Evolutionary conservation across 2,329 filamentous ascomycete species (phyloP).

Genomic region (Neonectria hederae): DNA sequence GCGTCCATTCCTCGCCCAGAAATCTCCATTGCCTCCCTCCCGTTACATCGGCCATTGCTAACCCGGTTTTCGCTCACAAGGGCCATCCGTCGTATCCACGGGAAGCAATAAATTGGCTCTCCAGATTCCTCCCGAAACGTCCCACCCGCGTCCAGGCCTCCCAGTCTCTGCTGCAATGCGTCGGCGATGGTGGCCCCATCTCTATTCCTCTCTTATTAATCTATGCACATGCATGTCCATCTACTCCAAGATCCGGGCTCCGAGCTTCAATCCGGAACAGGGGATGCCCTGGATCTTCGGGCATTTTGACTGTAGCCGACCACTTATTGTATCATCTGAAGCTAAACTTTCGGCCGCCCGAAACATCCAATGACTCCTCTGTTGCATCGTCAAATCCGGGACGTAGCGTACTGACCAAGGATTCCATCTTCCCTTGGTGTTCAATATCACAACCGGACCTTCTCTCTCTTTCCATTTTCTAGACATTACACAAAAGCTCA

Average conservation of each 20-base stretch:
- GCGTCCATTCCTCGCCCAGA: conserved; percentile 9
- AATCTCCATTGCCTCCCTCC: conserved; percentile 9
- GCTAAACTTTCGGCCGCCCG: conserved; percentile 4
- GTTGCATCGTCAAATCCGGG: neutral
- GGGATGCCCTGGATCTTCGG: conserved; percentile 9
- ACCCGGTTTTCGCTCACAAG: neutral
- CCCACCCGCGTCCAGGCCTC: conserved; percentile 1
- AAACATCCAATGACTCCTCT: neutral
- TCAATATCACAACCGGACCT: neutral
- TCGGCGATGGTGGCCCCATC: neutral
- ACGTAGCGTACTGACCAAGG: neutral
- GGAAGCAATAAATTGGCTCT: conserved; percentile 12
- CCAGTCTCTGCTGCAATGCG: neutral
- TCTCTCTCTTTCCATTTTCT: neutral
- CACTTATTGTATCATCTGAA: neutral
- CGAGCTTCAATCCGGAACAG: conserved; percentile 3
- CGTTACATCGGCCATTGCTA: conserved; percentile 8
- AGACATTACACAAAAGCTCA: neutral
- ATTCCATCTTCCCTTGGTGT: neutral
- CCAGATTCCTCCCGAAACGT: conserved; percentile 16
- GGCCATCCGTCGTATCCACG: neutral
- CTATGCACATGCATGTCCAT: neutral
- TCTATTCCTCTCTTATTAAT: neutral
- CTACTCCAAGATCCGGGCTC: neutral
- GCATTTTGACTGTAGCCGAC: neutral